Conservation (phyloP, 768 basidiomycete genomes). For the Kwoniella newhampshirensis region DNA sequence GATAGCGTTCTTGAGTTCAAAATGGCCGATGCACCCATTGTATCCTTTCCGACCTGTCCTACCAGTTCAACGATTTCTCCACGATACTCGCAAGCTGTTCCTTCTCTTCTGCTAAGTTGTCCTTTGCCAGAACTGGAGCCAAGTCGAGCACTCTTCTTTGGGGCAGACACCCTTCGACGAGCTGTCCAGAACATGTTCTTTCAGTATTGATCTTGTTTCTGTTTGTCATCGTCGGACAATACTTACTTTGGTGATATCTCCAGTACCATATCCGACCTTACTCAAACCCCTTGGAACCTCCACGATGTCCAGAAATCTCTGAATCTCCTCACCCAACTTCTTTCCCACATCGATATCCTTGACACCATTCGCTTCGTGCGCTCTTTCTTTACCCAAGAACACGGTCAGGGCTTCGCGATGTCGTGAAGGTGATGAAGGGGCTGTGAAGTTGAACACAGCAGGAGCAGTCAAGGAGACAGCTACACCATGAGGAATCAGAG, state of each 20-base stretch:
- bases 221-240: no score
- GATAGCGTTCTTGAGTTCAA: no score
- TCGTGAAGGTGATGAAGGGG: constrained; percentile 85
- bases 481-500: constrained; percentile 91
- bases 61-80: constrained; percentile 48
- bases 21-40: not conserved
- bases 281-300: constrained; percentile 46
- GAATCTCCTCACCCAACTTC: constrained; percentile 40
- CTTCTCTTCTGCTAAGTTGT: constrained; percentile 76
- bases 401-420: constrained; percentile 85
- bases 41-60: not conserved
- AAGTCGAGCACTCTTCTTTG: constrained; percentile 89
- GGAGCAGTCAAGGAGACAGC: constrained; percentile 55
- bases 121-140: constrained; percentile 82
- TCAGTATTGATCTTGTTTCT: not conserved
- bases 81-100: constrained; percentile 80
- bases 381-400: constrained; percentile 58
- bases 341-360: constrained; percentile 73
- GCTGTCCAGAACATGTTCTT: constrained; percentile 59
- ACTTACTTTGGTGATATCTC: constrained; percentile 37
- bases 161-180: constrained; percentile 89
- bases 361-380: constrained; percentile 65
- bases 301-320: constrained; percentile 40
- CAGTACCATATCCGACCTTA: constrained; percentile 33
- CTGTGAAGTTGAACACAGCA: constrained; percentile 88